Evolutionary conservation across 441 rosid species (phyloP), one percentile per base, ranked within the genome.

Genomic region (Macaranga tanarius): DNA sequence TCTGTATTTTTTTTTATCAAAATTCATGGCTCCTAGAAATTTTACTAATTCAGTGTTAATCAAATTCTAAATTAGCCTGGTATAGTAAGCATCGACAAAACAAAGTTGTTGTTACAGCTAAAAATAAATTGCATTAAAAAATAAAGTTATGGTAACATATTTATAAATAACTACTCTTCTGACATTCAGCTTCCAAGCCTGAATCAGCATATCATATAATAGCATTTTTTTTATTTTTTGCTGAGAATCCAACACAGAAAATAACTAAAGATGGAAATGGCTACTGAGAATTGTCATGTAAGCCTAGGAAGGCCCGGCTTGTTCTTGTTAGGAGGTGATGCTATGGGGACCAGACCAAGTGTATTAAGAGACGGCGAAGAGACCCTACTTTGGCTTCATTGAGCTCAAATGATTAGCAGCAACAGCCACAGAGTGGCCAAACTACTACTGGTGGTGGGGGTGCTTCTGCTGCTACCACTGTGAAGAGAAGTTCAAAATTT

Each of bases 401-500:
- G 47, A 57, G 73, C 50, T 63, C 71, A 34, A 69, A 42, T 26
- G 61, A 76, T 15, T 75, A 62, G 23, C 78, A 42, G 47, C 47
- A 75, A 34, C 50, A 62, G 56, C 73, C 58, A 44, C 72, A 10
- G 58, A 71, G 42, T 42, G 45, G 68, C 60, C 77, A 71, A 58
- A 10, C 52, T 5, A 45, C 75, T 5, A 10, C 44, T 60, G 31
- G 68, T 47, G 28, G 77, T 47, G 28, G 77, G 28, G 15, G 77
- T 25, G 19, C 75, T 58, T 77, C 83, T 44, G 73, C 80, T 47
- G 72, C 84, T 34, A 79, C 80, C 4, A 84, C 90, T 13, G 84
- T 84, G 61, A 88, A 86, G 75, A 86, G 92, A 78, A 88, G 92
- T 68, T 89, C 94, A 16, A 83, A 77, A 63, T 89, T 85, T 56